These are phyloP conservation scores for Galium porrigens DNA, from an alignment of 305 asterid species.

Conservation along the genomic window DNA sequence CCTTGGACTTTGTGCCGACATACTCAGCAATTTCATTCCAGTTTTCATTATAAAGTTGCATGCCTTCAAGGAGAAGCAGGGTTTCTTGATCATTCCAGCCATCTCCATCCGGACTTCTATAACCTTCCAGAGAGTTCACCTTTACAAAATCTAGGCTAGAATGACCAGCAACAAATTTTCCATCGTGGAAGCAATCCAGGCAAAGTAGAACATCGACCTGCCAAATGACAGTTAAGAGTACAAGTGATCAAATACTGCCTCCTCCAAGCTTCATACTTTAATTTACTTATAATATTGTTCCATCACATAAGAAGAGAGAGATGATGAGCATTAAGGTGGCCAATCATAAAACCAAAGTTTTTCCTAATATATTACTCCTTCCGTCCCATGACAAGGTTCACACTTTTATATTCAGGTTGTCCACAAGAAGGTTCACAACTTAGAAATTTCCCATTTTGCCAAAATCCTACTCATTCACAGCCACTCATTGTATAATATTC, in stretches of 20 bases:
- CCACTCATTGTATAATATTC: neutral
- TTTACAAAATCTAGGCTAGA: slow-evolving; percentile 79
- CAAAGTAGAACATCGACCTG: slow-evolving; percentile 72
- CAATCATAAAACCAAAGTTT: neutral
- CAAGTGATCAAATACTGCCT: neutral
- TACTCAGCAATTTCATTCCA: slow-evolving; percentile 90
- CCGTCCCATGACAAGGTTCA: neutral
- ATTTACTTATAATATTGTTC: neutral
- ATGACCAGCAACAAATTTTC: slow-evolving; percentile 80
- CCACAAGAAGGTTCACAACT: neutral
- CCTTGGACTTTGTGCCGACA: slow-evolving; percentile 87
- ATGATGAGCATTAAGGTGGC: neutral
- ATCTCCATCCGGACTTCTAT: slow-evolving; percentile 66
- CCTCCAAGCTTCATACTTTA: neutral
- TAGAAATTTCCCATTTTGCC: neutral
- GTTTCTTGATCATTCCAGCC: slow-evolving; percentile 93
- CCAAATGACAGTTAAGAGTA: slow-evolving; percentile 16
- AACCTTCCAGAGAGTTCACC: slow-evolving; percentile 49
- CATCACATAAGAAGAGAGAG: neutral
- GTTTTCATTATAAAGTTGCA: slow-evolving; percentile 65
- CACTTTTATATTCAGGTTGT: neutral
- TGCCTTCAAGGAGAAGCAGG: slow-evolving; percentile 71
- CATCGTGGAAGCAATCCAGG: slow-evolving; percentile 77
- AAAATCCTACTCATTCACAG: neutral
- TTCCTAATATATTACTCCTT: neutral